Evolutionary conservation across 805 yeast species (phyloP).

Genomic region (Naumovozyma castellii): DNA sequence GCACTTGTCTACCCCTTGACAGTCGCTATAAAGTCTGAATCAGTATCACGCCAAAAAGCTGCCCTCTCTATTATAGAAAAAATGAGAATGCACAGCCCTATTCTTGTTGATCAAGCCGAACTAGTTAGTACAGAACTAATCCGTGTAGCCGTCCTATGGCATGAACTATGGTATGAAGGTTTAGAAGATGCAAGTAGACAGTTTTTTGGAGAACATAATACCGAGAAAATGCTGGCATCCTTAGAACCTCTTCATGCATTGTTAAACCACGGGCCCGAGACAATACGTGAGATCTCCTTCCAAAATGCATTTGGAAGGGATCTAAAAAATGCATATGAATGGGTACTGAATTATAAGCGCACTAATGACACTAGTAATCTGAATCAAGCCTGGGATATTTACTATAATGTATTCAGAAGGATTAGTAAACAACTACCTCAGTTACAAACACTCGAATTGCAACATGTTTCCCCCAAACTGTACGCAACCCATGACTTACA

Average conservation of each 20-base stretch:
- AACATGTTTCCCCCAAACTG: conserved; percentile 86
- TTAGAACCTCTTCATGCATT: conserved; percentile 81
- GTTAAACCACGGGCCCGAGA: conserved; percentile 81
- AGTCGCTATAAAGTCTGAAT: conserved; percentile 91
- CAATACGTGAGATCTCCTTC: conserved; percentile 86
- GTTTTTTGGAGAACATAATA: conserved; percentile 88
- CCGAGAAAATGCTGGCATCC: conserved; percentile 88
- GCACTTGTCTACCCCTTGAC: conserved; percentile 91
- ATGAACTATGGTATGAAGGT: conserved; percentile 96
- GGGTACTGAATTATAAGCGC: conserved; percentile 79
- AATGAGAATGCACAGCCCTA: conserved; percentile 81
- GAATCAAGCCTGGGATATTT: conserved; percentile 97
- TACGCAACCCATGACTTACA: conserved; percentile 70
- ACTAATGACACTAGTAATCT: conserved; percentile 80
- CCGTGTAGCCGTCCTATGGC: conserved; percentile 93
- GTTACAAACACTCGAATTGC: conserved; percentile 74
- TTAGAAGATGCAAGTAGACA: conserved; percentile 91
- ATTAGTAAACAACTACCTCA: conserved; percentile 85
- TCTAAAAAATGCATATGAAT: conserved; percentile 81
- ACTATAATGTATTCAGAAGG: conserved; percentile 85
- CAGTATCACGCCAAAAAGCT: conserved; percentile 80
- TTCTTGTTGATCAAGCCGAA: conserved; percentile 83
- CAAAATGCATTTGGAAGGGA: conserved; percentile 91
- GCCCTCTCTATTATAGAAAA: conserved; percentile 86
- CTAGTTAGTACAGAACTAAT: conserved; percentile 88